Evolutionary conservation across 768 basidiomycete species (phyloP), one percentile per base, ranked within the genome.

Genomic region (Trametes punicea): DNA sequence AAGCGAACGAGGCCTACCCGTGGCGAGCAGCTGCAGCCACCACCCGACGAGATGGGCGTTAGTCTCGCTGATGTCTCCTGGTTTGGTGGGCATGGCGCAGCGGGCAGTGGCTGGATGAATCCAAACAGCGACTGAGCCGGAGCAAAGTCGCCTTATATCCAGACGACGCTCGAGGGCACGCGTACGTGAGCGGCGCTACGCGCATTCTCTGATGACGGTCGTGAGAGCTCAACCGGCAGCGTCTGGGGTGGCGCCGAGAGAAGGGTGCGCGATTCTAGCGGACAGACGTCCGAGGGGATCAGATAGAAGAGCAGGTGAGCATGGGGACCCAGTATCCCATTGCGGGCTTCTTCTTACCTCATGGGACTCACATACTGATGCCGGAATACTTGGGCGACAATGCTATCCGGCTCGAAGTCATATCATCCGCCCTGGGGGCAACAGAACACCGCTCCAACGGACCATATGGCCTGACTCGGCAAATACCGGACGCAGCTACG

Each of bases 21-120:
- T 45, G 3, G 33, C 42, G 21, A 42, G 18, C 16, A 46, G 16
- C 42, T 45, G 42, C 23, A 54, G 42, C 45, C 44, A 54, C 34
- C 30, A 20, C 2, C 42, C 45, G 23, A 54, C 30, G 8, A 54
- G 42, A 33, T 46, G 44, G 27, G 42, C 42, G 25, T 46, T 45
- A 30, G 52, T 29, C 45, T 46, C 27, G n/a, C 16, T 29, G 45
- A 46, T 46, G 45, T 46, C 45, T 46, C 45, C 45, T n/a, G 45
- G 45, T 30, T 30, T 27, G 45, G 26, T 46, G 45, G 45, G 45
- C 45, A 46, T 46, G 26, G 45, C 36, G 36, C 36, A 38, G 36
- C 36, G n/a, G 2, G 45, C 26, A 31, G 45, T 29, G 45, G 29
- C 27, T 46, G 45, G 45, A 29, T 46, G 23, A 21, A 41, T 41